These are phyloP conservation scores for Kluyveromyces lactis DNA, from an alignment of 805 yeast genomes.

Conservation along the genomic window DNA sequence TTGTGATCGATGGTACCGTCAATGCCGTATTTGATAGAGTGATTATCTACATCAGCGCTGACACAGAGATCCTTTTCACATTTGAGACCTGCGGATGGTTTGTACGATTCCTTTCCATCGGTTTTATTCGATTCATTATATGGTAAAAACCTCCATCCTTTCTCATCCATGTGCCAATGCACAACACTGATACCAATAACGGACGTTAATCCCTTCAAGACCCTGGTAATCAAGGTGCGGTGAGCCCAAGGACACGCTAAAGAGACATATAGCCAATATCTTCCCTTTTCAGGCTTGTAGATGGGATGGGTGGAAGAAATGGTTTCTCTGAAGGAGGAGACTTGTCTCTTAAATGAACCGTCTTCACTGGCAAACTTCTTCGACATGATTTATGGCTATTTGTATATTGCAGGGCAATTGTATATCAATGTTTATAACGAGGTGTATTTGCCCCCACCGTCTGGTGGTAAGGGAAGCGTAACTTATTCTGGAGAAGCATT, in stretches of 20 bases:
- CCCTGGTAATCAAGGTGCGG: constrained; percentile 64
- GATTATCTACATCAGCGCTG: constrained; percentile 13
- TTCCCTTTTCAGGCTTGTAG: constrained; percentile 63
- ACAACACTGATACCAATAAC: constrained; percentile 68
- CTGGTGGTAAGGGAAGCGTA: too few relatives aligned
- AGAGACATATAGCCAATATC: constrained; percentile 85
- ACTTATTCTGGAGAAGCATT: too few relatives aligned
- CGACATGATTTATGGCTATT: neutral
- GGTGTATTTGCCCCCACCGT: too few relatives aligned
- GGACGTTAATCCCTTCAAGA: constrained; percentile 60
- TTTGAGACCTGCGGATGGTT: constrained; percentile 8
- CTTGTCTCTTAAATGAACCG: constrained; percentile 50
- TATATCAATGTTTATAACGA: too few relatives aligned
- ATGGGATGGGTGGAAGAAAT: constrained; percentile 54
- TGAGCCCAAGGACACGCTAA: constrained; percentile 96
- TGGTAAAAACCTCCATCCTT: constrained; percentile 81
- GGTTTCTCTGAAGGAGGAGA: constrained; percentile 52
- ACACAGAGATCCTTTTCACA: constrained; percentile 7
- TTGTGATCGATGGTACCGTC: constrained; percentile 49
- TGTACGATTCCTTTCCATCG: constrained; percentile 8
- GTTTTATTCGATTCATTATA: constrained; percentile 10
- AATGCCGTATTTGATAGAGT: constrained; percentile 15
- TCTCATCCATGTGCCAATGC: constrained; percentile 80
- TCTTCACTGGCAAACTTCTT: constrained; percentile 16
- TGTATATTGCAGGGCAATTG: too few relatives aligned